Conservation (phyloP, 2,329 filamentous ascomycete genomes). For the Metarhizium robertsii region DNA sequence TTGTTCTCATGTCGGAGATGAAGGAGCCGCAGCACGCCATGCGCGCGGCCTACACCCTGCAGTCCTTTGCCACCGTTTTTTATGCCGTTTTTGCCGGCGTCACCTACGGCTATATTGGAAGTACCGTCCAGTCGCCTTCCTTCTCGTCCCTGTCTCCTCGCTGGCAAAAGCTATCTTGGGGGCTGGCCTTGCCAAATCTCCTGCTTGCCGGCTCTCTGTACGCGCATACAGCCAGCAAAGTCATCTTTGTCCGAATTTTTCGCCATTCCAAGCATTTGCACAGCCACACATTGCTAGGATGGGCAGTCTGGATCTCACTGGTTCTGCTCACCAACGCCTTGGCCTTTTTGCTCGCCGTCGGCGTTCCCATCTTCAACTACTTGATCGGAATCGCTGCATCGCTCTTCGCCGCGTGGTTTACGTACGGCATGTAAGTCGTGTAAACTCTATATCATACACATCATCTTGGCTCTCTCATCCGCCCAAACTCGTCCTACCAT, state of each 20-base stretch:
- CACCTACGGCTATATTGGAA: conserved; percentile 39
- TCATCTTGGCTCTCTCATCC: neutral
- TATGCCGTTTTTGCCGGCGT: conserved; percentile 42
- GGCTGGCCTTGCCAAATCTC: conserved; percentile 40
- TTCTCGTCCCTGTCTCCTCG: conserved; percentile 34
- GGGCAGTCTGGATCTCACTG: conserved; percentile 35
- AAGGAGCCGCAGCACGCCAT: conserved; percentile 38
- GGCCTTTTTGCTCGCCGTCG: conserved; percentile 32
- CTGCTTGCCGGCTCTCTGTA: conserved; percentile 40
- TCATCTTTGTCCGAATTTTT: conserved; percentile 41
- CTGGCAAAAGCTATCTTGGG: conserved; percentile 41
- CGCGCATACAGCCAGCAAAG: conserved; percentile 40
- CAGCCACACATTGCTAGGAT: conserved; percentile 35
- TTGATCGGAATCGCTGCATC: conserved; percentile 39
- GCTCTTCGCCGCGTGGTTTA: conserved; percentile 45
- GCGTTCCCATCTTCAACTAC: conserved; percentile 45
- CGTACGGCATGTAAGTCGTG: conserved; percentile 32
- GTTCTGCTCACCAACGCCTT: conserved; percentile 35
- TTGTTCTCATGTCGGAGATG: conserved; percentile 45
- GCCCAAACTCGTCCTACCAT: no score
- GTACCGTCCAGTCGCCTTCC: conserved; percentile 34
- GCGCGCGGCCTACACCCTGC: conserved; percentile 40
- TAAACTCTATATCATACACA: neutral
- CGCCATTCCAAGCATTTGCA: conserved; percentile 35
- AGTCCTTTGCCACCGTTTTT: conserved; percentile 38